These are phyloP conservation scores for Chamaecyparis obtusa DNA, from an alignment of 75 land plant species.

Conservation along the genomic window DNA sequence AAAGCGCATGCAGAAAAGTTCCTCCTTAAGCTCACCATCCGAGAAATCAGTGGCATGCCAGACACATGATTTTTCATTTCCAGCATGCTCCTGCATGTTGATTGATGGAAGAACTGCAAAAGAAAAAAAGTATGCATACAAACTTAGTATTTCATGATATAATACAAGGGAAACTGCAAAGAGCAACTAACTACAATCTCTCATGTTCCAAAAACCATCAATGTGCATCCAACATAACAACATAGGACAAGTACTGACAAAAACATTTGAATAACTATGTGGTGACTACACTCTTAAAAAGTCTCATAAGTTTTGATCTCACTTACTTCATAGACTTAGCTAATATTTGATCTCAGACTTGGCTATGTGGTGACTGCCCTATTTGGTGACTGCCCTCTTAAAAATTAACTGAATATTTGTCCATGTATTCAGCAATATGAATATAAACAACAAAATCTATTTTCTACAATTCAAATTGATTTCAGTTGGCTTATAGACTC, in stretches of 20 bases:
- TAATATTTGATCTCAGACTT: too few relatives aligned
- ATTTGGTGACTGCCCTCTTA: too few relatives aligned
- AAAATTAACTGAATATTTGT: too few relatives aligned
- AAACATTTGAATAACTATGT: not conserved
- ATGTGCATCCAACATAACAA: not conserved
- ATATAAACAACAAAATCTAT: too few relatives aligned
- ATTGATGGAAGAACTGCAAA: constrained; percentile 56
- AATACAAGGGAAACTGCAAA: not conserved
- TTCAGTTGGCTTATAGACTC: too few relatives aligned
- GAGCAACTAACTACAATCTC: not conserved
- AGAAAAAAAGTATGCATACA: constrained; percentile 12
- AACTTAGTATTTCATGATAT: not conserved
- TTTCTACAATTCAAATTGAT: too few relatives aligned
- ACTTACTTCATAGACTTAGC: too few relatives aligned
- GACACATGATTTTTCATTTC: constrained; percentile 90
- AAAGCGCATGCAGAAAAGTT: constrained; percentile 79
- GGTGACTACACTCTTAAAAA: too few relatives aligned
- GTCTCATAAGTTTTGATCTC: too few relatives aligned
- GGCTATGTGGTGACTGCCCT: too few relatives aligned
- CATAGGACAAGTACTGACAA: not conserved
- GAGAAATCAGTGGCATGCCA: constrained; percentile 93
- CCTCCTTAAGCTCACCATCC: constrained; percentile 92
- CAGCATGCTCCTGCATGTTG: constrained; percentile 79
- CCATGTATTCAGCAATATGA: too few relatives aligned
- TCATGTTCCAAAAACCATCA: not conserved